Evolutionary conservation across 371 early-diverging fungal species (phyloP), one percentile per base, ranked within the genome.

Genomic region (Mucor piriformis): DNA sequence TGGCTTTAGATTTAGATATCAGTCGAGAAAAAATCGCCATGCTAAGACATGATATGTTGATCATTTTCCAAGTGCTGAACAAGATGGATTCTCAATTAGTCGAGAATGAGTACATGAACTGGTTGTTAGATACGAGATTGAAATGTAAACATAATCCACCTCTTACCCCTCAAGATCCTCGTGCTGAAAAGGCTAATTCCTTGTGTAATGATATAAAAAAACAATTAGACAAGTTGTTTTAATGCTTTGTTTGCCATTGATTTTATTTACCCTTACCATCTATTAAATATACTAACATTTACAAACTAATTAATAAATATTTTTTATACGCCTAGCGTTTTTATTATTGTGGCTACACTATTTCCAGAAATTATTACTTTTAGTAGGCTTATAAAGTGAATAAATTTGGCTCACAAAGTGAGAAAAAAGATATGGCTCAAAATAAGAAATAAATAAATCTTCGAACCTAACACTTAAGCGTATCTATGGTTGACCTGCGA

Each of bases 81-180:
- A 76, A 73, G 49, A 47, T 80, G 24, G 84, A 83, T 33, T 50
- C 58, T 12, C 69, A 75, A 32, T 54, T 82, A 16, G 43, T 75
- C 29, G 81, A 82, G 59, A 72, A 63, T 11, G 82, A 80, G 33
- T 83, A 77, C 43, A 59, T 72, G 50, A 83, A 83, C 23, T 83
- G 84, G 84, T 55, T 83, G 33, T 48, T 80, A 59, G 84, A 83
- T 55, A 72, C 71, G 5, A 61, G 67, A 11, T 57, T 69, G 12
- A 63, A 74, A 32, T 81, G 81, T 40, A 57, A 62, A 24, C 38
- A 55, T 25, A 29, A 42, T 16, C 57, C 57, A 8, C 6, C 32
- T 13, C 32, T 55, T 3, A 1, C 29, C n/a, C 35, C 48, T 24
- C 34, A 50, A 4, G 50, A 55, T 42, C 35, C 25, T 25, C 32